Evolutionary conservation across 148 eudicot genomes (phyloP).

Genomic region (Pharnaceum exiguum): DNA sequence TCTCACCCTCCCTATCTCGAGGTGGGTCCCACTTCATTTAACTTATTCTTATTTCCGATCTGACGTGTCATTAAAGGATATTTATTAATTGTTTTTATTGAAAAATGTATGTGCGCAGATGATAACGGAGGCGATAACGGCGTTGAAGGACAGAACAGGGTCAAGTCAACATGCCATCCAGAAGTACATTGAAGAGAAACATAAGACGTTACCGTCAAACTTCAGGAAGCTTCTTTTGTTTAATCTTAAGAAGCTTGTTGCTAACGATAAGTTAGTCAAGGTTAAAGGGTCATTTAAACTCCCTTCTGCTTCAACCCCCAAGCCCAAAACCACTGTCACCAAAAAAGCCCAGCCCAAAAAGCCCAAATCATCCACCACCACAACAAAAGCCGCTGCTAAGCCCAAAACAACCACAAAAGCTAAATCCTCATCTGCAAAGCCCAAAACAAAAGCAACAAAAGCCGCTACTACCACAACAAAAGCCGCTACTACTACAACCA

Average conservation of each 20-base stretch:
- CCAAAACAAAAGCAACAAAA: conserved; percentile 13
- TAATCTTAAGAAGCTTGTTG: conserved; percentile 36
- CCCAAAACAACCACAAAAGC: conserved; percentile 19
- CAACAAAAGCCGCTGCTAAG: conserved; percentile 14
- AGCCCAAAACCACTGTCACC: not conserved
- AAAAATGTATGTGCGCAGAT: conserved; percentile 41
- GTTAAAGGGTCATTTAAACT: conserved; percentile 50
- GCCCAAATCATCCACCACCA: not conserved
- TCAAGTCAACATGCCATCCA: conserved; percentile 61
- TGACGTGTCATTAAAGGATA: conserved; percentile 4
- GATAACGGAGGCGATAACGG: conserved; percentile 42
- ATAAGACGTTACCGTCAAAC: conserved; percentile 44
- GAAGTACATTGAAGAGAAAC: conserved; percentile 58
- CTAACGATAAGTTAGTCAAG: conserved; percentile 33
- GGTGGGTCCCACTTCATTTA: conserved; percentile 12
- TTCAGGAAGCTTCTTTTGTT: conserved; percentile 44
- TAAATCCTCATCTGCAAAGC: conserved; percentile 7
- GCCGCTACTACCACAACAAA: conserved; percentile 27
- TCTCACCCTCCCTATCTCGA: conserved; percentile 53
- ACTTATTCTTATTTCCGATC: not conserved
- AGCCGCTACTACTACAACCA: conserved; percentile 32
- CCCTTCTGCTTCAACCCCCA: conserved; percentile 21
- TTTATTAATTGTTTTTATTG: not conserved
- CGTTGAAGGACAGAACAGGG: conserved; percentile 60
- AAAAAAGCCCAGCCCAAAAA: conserved; percentile 17